These are phyloP conservation scores for Trametes versicolor DNA, from an alignment of 1,284 basidiomycete species.

Conservation along the genomic window DNA sequence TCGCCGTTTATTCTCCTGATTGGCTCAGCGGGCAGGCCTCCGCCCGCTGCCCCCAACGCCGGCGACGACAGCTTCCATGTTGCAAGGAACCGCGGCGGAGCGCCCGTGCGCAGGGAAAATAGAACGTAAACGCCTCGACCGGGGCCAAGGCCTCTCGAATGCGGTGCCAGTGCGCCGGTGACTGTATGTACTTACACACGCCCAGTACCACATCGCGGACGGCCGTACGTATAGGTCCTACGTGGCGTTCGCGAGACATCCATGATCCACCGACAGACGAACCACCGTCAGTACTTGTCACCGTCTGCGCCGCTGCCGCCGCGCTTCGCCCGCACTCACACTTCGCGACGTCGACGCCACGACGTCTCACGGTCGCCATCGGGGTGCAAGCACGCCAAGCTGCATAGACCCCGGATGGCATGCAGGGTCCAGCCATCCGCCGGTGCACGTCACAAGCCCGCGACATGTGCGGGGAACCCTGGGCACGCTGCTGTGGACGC, in stretches of 20 bases:
- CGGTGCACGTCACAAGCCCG: neutral
- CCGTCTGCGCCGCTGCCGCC: no score
- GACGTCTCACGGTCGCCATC: no score
- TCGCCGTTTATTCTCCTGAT: slow-evolving; percentile 12
- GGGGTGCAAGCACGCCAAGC: no score
- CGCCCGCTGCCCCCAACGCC: neutral
- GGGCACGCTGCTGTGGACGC: neutral
- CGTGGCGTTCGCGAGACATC: no score
- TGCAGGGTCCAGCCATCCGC: neutral
- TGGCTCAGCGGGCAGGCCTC: slow-evolving; percentile 13
- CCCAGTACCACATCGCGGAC: no score
- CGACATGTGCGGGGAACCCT: neutral
- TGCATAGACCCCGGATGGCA: neutral
- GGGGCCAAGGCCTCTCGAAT: neutral
- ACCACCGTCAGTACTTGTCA: no score
- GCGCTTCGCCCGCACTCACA: no score
- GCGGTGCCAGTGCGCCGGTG: neutral
- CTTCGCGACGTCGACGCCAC: no score
- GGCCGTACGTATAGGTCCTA: no score
- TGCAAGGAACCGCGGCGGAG: slow-evolving; percentile 20
- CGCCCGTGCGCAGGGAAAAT: slow-evolving; percentile 19
- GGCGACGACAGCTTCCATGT: neutral
- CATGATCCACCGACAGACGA: no score
- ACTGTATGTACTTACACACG: neutral
- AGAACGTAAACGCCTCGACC: slow-evolving; percentile 8